Base-by-base conservation (phyloP, 768 basidiomycete genomes). In the Thelephora ganbajun region DNA sequence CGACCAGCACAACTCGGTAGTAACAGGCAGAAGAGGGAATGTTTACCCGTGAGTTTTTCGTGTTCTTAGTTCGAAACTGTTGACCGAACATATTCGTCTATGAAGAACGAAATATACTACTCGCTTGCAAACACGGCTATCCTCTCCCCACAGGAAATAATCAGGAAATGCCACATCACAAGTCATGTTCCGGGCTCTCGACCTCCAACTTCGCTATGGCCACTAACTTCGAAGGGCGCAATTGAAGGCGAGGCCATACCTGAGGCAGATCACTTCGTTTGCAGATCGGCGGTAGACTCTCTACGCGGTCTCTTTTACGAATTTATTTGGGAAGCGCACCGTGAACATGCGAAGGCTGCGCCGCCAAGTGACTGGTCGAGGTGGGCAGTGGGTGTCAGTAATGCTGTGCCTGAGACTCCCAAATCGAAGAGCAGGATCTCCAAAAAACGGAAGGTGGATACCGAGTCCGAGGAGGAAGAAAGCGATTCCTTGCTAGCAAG, bases 81-180 rank as follows among this genome's bases (percentile, higher is more conserved):
- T 41, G 22, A 39, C 39, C 41, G 16, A 33, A 45, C 26, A 48
- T 11, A 51, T n/a, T n/a, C 11, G 11, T 41, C 11, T 23, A 13
- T 20, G 1, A 52, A 88, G 86, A 82, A 84, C 53, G 86, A 89
- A 61, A 70, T 88, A 6, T 87, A 84, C 54, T 83, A 81, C 44
- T 74, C 76, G 7, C 61, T 83, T 19, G 53, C 66, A 30, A 67
- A 69, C 4, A 67, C 65, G 37, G 74, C 66, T 19, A 64, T 72
- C 35, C 54, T 83, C 13, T 63, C 68, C 12, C 73, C 81, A 5
- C 66, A 70, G 13, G 65, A 67, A 39, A 69, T 87, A 36, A 55
- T 76, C 16, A 65, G 67, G 11, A 72, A 59, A 46, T 85, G 83
- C 56, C 61, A 58, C 12, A 51, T 60, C 11, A 69, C 83, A 26